Percentiles rank a stretch among this genome's conserved stretches.
These are phyloP conservation scores for Madurella fahalii DNA, from an alignment of 2,329 filamentous ascomycete species.

Conservation along the genomic window DNA sequence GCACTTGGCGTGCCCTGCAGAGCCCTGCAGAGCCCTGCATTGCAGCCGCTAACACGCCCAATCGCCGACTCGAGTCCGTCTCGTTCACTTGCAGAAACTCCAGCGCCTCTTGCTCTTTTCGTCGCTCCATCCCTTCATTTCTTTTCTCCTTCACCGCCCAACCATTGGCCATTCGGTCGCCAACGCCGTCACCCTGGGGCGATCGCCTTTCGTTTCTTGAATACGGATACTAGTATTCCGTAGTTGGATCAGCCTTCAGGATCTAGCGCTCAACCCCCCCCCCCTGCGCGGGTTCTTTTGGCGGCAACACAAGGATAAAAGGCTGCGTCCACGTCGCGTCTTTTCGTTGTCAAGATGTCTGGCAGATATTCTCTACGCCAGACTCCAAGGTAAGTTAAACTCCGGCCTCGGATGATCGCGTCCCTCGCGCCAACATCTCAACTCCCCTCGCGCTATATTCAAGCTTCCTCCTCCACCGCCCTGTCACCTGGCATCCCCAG, in stretches of 20 bases:
- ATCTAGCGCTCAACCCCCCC: neutral
- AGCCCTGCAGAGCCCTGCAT: slow-evolving; percentile 2
- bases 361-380: slow-evolving; percentile 32
- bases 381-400: slow-evolving; percentile 33
- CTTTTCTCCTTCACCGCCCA: neutral
- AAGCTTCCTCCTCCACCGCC: neutral
- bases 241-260: neutral
- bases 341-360: slow-evolving; percentile 25
- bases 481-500: neutral
- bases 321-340: slow-evolving; percentile 6
- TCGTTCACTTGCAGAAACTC: neutral
- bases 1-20: slow-evolving; percentile 1
- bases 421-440: neutral
- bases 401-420: neutral
- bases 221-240: slow-evolving; percentile 15
- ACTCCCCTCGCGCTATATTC: neutral
- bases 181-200: neutral
- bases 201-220: neutral
- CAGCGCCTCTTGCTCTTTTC: neutral
- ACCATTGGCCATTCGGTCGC: neutral
- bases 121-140: neutral
- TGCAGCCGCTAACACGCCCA: neutral
- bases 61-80: too few species aligned
- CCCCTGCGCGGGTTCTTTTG: neutral
- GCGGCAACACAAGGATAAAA: slow-evolving; percentile 6